Base-by-base conservation (phyloP, 306 rosid genomes). In the Begonia peltatifolia region DNA sequence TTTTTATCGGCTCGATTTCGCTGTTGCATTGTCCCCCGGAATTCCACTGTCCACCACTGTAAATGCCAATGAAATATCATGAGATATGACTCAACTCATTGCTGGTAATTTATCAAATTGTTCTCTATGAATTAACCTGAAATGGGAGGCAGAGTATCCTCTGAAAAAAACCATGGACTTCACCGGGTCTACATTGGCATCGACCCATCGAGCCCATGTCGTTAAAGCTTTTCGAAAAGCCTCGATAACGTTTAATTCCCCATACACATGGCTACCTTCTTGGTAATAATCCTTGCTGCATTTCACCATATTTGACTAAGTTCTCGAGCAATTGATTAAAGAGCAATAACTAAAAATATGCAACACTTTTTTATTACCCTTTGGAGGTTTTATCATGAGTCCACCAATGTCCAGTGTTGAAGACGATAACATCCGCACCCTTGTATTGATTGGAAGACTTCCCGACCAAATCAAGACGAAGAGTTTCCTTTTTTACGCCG, bases 371-470 rank as follows among this genome's bases (percentile, higher is more conserved):
- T 6, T 18, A 53, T 61, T 69, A 85, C 99, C 99, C 99, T 74
- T 35, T 74, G 14, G 99, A 66, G 50, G 99, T 90, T 74, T 90
- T 90, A 0, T 83, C 95, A 70, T 90, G 99, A 64, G 95, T 90
- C 99, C 99, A 90, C 99, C 99, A 90, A 64, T 90, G 99, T 12
- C 95, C 99, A 13, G 99, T 85, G 80, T 90, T 90, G 69, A 90
- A 90, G 61, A 90, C 54, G 42, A 90, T 59, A 8, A 90, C 60
- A 73, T 90, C 99, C 6, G 95, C 99, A 50, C 69, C 71, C 69
- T 90, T 83, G 46, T 85, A 90, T 12, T 74, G 77, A 59, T 66
- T 54, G 0, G 94, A 73, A 35, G 94, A 72, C 61, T 63, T 66
- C 61, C 88, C 90, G 35, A 90, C 87, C 53, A 86, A 68, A 76